These are phyloP conservation scores for Euphorbia schlechtendalii DNA, from an alignment of 441 rosid species.

Conservation along the genomic window DNA sequence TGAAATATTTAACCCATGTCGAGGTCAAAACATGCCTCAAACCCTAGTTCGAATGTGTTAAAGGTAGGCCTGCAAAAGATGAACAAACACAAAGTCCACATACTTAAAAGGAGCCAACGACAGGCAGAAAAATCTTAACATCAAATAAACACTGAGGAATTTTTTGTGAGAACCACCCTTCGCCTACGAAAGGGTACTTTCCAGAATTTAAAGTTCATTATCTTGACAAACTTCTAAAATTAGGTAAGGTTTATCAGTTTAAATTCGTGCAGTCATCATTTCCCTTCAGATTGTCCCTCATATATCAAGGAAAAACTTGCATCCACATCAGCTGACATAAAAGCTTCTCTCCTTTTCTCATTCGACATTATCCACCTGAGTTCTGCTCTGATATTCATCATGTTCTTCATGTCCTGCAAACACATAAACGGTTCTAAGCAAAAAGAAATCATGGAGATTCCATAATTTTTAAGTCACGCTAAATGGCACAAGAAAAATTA, in stretches of 20 bases:
- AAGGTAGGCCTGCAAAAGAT: conserved; percentile 67
- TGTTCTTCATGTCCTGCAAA: conserved; percentile 31
- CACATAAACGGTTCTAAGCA: conserved; percentile 10
- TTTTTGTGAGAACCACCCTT: conserved; percentile 32
- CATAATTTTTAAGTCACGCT: background rate
- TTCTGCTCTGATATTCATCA: conserved; percentile 11
- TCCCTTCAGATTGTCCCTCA: conserved; percentile 12
- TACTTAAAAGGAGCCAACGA: conserved; percentile 42
- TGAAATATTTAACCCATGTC: conserved; percentile 41
- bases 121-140: conserved; percentile 31
- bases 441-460: conserved; percentile 7
- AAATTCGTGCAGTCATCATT: conserved; percentile 9
- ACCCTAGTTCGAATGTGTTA: conserved; percentile 39
- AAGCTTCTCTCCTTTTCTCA: conserved; percentile 10
- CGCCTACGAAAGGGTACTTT: conserved; percentile 22
- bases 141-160: conserved; percentile 36
- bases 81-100: conserved; percentile 39
- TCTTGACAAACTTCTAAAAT: conserved; percentile 15
- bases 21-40: conserved; percentile 37
- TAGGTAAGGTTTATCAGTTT: conserved; percentile 3
- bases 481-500: conserved; percentile 2
- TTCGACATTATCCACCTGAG: conserved; percentile 16
- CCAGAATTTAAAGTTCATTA: conserved; percentile 17
- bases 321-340: conserved; percentile 10
- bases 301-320: conserved; percentile 12